These are phyloP conservation scores for Physocladia obscura DNA, from an alignment of 192 early-diverging fungal genomes.

Conservation along the genomic window DNA sequence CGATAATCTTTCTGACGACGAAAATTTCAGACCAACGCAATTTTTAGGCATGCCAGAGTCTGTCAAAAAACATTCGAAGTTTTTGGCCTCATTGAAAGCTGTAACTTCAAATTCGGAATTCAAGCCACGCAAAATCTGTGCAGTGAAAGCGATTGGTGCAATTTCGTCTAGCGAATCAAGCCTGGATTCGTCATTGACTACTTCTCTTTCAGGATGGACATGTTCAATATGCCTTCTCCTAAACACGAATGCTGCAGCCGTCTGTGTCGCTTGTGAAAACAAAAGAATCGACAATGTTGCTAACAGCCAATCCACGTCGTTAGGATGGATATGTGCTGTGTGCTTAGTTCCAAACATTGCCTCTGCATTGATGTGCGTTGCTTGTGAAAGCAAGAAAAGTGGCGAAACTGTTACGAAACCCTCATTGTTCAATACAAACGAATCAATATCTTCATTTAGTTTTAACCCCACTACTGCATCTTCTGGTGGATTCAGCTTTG, in stretches of 20 bases:
- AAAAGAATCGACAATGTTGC: not conserved
- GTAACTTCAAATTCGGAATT: not conserved
- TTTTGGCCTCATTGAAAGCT: not conserved
- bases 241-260: not conserved
- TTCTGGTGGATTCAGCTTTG: not conserved
- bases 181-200: not conserved
- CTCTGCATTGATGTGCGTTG: not conserved
- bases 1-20: constrained; percentile 20
- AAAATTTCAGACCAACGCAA: not conserved
- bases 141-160: not conserved
- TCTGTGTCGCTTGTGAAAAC: not conserved
- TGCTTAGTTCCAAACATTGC: constrained; percentile 16
- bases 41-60: not conserved
- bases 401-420: not conserved
- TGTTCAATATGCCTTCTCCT: not conserved
- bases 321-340: constrained; percentile 12
- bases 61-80: not conserved
- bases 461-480: too few relatives aligned
- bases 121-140: not conserved
- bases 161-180: not conserved
- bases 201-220: not conserved
- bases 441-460: too few relatives aligned
- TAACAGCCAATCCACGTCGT: too few relatives aligned
- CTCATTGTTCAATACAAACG: too few relatives aligned
- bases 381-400: constrained; percentile 8